Base-by-base conservation (phyloP, 129 eudicot genomes). In the Escallonia herrerae region DNA sequence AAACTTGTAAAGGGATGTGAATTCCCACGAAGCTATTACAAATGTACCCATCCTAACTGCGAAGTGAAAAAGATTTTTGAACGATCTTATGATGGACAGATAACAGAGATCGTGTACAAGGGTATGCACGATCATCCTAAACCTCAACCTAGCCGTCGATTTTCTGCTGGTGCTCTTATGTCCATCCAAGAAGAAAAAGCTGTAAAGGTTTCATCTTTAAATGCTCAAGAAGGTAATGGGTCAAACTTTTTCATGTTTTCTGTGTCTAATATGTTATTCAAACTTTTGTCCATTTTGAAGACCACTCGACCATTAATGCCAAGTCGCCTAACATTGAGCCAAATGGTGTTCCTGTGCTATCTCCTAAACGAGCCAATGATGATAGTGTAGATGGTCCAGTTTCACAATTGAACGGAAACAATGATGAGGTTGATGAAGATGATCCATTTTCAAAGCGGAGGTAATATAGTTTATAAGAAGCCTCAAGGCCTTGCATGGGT, bases 81-180 rank as follows among this genome's bases (percentile, higher is more conserved):
- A 75, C 83, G 95, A 3, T 78, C 98, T 49, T 86, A 84, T 66
- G 84, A 85, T 15, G 98, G 98, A 67, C 89, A 85, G 56, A 88
- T 93, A 70, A 93, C 90, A 5, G 95, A 93, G 71, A 93, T 88
- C 54, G 88, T 88, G 69, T 93, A 93, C 68, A 93, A 93, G 68
- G 98, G 98, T 55, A 74, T 85, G 56, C 98, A 93, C 76, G 96
- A 88, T 86, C 98, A 93, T 72, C 98, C 96, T 42, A 93, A 88
- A 71, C 98, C 98, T 68, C 96, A 85, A 73, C 87, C 90, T 75
- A 82, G 81, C 74, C 95, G 98, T 41, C 86, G 98, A 61, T 74
- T 85, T 67, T 77, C 84, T 75, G 90, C 87, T 65, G 96, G 95
- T 60, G 84, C 95, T 64, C 90, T 85, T 70, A 64, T 83, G 78